Base-by-base conservation (phyloP, 805 yeast genomes). In the Tetrapisispora namnaoensis region DNA sequence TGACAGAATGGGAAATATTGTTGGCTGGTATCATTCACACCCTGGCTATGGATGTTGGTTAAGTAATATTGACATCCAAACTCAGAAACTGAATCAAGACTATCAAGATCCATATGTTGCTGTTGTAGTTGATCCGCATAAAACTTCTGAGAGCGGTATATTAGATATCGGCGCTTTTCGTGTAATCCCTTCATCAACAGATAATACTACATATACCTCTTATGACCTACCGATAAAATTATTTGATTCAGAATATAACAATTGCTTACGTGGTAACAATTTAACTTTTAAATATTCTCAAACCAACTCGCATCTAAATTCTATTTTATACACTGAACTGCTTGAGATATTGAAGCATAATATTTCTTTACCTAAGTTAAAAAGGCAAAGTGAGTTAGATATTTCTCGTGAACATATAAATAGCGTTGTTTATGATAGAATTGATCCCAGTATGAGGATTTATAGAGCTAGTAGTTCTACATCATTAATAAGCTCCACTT, bases 21-120 rank as follows among this genome's bases (percentile, higher is more conserved):
- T 93, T 16, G 99, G 99, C 10, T 91, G 99, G 99, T 91, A 93
- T 67, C 99, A 91, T 66, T 88, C 98, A 74, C 99, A 91, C 65
- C 99, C 99, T 0, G 96, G 96, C 0, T 91, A 89, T 65, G 97
- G 96, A 17, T 90, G 97, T 64, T 91, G 97, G 96, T 67, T 91
- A 41, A 82, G 93, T 48, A 95, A 93, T 4, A 88, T 91, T 37
- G 98, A 91, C 66, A 95, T 93, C 34, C 82, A 86, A 42, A 91
- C 98, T 0, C 98, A 91, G 62, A 61, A 70, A 21, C 74, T 88
- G 61, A 88, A 90, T 58, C 97, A 89, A 66, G 79, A 77, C 49
- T 88, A 81, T 61, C 96, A 89, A 63, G 97, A 89, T 58, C 97
- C 97, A 1, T 89, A 86, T 60, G 70, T 89, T 50, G 96, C 96